Evolutionary conservation across 768 basidiomycete species (phyloP), one percentile per base, ranked within the genome.

Genomic region (Suillus alpinus): DNA sequence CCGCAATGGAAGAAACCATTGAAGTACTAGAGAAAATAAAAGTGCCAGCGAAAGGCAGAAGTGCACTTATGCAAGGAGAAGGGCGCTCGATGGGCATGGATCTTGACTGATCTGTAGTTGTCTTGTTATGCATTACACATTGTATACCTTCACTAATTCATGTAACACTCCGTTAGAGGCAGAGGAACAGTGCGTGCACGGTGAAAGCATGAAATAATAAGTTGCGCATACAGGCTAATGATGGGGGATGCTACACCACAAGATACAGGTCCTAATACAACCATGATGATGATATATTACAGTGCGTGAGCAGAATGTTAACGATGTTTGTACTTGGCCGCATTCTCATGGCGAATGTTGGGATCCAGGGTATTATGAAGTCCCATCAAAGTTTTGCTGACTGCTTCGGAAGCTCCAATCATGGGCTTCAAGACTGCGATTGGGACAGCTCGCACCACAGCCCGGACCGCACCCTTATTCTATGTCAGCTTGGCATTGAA

Each of bases 371-470:
- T 85, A 72, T 98, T 98, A 67, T 95, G 90, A 41, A 99, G 80
- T 8, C 97, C 97, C 58, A 98, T 82, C 40, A 98, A 76, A 0
- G 96, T 95, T 79, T 98, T 95, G 76, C 94, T 90, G 62, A 98
- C 90, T 3, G 97, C 97, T 75, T 97, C 96, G 55, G 89, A 94
- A 4, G 95, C 95, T 4, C 97, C 97, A 60, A 98, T 99, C 94
- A 97, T 96, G 2, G 97, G 95, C 68, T 93, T 95, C 66, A 99
- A 77, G 12, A 99, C 95, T 0, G 97, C 97, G 61, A 98, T 95
- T 6, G 97, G 97, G 12, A 98, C 94, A 32, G 97, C 97, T 31
- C 97, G 88, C 62, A 98, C 91, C 31, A 99, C 95, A 26, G 96
- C 92, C 59, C 89, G 89, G 23, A 95, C 90, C 56, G 95, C 86